Base-by-base conservation (phyloP, 352 stramenopile genomes). In the Phytophthora pseudosyringae region DNA sequence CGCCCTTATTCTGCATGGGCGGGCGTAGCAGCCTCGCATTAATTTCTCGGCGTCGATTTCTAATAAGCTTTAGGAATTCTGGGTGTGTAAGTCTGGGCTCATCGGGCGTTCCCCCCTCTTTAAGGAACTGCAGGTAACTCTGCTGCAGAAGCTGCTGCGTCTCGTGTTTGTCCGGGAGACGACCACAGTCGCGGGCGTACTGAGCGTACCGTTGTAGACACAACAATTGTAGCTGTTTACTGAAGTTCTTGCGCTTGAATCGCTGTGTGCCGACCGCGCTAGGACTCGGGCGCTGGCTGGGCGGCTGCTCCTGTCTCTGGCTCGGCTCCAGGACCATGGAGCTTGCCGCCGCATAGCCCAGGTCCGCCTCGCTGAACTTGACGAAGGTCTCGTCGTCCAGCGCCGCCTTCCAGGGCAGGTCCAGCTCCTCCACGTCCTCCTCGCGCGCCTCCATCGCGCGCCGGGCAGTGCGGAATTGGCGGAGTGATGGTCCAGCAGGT, bases 21-120 rank as follows among this genome's bases (percentile, higher is more conserved):
- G 59, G 59, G 12, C 68, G 74, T n/a, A 73, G 62, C 11, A 71
- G 58, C n/a, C 74, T 67, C 21, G 60, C 66, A 41, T 86, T 61
- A 52, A 86, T 83, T 61, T 91, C 83, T 41, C 78, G 65, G 31
- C 83, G 80, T 51, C 83, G 72, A 52, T 91, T 91, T 35, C 83
- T 60, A 47, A 91, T 86, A 46, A 91, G 72, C 41, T 89, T 90
- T 28, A 91, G 72, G 38, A 91, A 91, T 54, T 90, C 83, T 1
- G 49, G 46, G 15, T 83, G 67, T 9, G 77, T 72, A 15, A 90
- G 68, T 38, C 70, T 64, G 33, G 80, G 80, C 46, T 91, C 76
- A 25, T 88, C 69, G 0, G 67, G 45, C 3, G 67, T 58, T 11
- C 83, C 80, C 18, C 80, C 83, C 11, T 81, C 76, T 49, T 75